Evolutionary conservation across 1,284 basidiomycete species (phyloP), one percentile per base, ranked within the genome.

Genomic region (Cryptococcus sp.): DNA sequence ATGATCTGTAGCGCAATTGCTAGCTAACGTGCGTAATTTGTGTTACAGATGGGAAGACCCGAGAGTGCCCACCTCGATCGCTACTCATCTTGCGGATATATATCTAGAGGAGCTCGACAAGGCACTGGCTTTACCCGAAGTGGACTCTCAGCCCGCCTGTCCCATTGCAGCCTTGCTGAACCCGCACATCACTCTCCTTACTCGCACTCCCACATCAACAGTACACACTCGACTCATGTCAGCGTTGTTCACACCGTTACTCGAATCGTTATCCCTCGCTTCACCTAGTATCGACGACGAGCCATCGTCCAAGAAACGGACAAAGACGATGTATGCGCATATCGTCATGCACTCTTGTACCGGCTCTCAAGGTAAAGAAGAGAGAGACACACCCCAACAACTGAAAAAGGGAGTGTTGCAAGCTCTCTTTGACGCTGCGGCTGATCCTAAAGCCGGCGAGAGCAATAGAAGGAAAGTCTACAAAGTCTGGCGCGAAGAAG

Each of bases 41-140:
- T 5, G 19, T 15, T 19, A 15, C 67, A 94, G 92, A 66, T 83
- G 86, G 26, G 80, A 83, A 58, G 88, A 96, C 69, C 80, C 79
- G 25, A 85, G 86, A 51, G 86, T 94, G 0, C 92, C 94, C 0
- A 79, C 84, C 16, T 88, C 92, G 57, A 81, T 97, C 17, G 81
- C 86, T 13, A 93, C 89, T 69, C 95, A 99, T 75, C 75, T 99
- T 8, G 82, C 87, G 23, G 95, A 99, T 73, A 86, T 98, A 48
- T 97, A 91, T 77, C 77, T 96, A 8, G 88, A 90, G 64, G 95
- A 99, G 75, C 83, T 99, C 29, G 86, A 97, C 70, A 92, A 89
- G 69, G 86, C 85, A 4, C 66, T 83, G n/a, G 16, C 67, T 10
- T 49, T 65, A 23, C 62, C 68, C 2, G 72, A 72, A 16, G 64